Percentiles rank a stretch among this genome's conserved stretches.
Conservation (phyloP, 345 rosid genomes). For the Rhodomyrtus tomentosa region DNA sequence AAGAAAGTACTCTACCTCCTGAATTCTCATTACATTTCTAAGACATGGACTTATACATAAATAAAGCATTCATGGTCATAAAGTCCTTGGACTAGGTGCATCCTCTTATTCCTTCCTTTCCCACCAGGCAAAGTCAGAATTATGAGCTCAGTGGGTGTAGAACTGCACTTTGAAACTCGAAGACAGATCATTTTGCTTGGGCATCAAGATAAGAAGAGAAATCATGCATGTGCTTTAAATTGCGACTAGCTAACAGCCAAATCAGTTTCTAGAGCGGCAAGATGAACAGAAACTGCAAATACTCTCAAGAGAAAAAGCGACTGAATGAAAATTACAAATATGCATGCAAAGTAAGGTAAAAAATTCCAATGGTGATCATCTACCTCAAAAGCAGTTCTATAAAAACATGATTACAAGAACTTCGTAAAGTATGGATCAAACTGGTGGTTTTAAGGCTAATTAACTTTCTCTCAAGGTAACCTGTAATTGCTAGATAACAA, state of each 20-base stretch:
- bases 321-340: not conserved
- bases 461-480: not conserved
- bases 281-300: not conserved
- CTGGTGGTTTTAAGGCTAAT: not conserved
- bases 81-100: not conserved
- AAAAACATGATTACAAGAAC: not conserved
- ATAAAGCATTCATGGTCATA: not conserved
- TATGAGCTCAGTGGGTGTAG: not conserved
- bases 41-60: not conserved
- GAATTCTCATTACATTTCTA: not conserved
- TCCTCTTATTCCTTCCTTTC: not conserved
- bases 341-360: not conserved
- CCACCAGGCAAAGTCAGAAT: not conserved
- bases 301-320: not conserved
- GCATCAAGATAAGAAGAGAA: not conserved
- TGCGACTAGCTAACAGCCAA: not conserved
- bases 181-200: not conserved
- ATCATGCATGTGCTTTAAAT: not conserved
- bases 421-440: not conserved
- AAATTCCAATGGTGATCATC: not conserved
- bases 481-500: not conserved
- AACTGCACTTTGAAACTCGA: not conserved
- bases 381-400: not conserved
- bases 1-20: not conserved
- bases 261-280: not conserved